A percentile compares a stretch with the other conserved stretches of the same genome.
phyloP scores from a whole-genome alignment of 2,329 filamentous ascomycete species.

The Colletotrichum tropicicola region DNA sequence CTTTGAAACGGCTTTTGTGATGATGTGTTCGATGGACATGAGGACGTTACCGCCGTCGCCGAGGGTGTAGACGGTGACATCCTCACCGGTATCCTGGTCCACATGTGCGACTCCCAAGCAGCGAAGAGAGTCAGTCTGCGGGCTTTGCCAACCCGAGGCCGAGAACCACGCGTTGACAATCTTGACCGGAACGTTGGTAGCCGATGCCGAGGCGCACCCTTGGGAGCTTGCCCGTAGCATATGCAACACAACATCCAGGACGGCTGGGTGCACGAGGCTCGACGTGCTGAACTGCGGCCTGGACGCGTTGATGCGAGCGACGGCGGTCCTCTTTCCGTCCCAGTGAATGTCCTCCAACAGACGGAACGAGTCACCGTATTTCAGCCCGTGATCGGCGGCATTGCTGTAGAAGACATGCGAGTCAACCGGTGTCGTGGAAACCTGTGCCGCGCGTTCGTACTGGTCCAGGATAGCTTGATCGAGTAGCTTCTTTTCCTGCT shows the following conservation, averaged over 20 bases:
- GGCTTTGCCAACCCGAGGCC: conserved; percentile 40
- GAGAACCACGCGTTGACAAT: conserved; percentile 44
- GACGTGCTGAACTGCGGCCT: conserved; percentile 33
- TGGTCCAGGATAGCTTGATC: neutral
- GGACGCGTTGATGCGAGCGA: conserved; percentile 35
- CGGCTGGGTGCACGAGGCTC: conserved; percentile 33
- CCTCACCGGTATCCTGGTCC: conserved; percentile 33
- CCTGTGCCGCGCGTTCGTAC: neutral
- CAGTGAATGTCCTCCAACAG: conserved; percentile 40
- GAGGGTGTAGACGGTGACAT: conserved; percentile 39
- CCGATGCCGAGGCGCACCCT: neutral
- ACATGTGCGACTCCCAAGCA: conserved; percentile 34
- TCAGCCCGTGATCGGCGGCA: conserved; percentile 37
- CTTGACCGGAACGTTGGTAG: conserved; percentile 39
- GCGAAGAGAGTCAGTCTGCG: conserved; percentile 36
- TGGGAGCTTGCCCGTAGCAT: conserved; percentile 36
- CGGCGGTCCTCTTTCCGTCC: conserved; percentile 35
- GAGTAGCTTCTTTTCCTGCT: neutral
- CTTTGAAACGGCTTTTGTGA: conserved; percentile 35
- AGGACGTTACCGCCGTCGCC: conserved; percentile 40
- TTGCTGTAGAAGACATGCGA: conserved; percentile 39
- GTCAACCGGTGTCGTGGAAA: conserved; percentile 34
- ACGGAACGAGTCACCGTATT: conserved; percentile 42
- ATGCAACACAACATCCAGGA: conserved; percentile 45
- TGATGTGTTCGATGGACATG: conserved; percentile 36